A percentile compares a stretch with the other conserved stretches of the same genome.
Evolutionary conservation across 768 basidiomycete species (phyloP).

Genomic region (Rhodotorula sphaerocarpa): DNA sequence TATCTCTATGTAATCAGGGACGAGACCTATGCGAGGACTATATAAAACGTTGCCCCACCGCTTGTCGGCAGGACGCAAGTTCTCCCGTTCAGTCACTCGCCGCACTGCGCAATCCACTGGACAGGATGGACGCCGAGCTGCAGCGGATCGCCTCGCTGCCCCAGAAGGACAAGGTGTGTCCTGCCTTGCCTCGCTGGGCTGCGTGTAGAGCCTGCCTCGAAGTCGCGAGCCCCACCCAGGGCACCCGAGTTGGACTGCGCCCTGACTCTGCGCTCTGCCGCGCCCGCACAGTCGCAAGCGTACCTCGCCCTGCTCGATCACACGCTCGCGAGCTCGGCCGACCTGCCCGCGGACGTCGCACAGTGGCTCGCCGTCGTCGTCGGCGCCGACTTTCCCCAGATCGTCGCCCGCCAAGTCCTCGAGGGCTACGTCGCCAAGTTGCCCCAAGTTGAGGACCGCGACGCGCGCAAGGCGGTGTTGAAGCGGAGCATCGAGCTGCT

Average conservation of each 20-base stretch:
- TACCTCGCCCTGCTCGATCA: constrained; percentile 21
- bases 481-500: constrained; percentile 60
- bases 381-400: constrained; percentile 25
- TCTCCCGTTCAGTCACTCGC: too few species aligned
- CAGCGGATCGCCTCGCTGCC: constrained; percentile 15
- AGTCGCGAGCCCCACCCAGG: not conserved
- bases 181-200: constrained; percentile 47
- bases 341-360: constrained; percentile 10
- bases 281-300: constrained; percentile 12
- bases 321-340: constrained; percentile 22
- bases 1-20: too few species aligned
- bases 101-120: too few species aligned
- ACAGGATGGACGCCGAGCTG: constrained; percentile 23
- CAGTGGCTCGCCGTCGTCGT: constrained; percentile 20
- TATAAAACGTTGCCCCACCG: too few species aligned
- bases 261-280: not conserved
- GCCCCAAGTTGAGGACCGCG: constrained; percentile 48
- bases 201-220: too few species aligned
- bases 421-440: constrained; percentile 62
- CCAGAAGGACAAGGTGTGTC: constrained; percentile 75
- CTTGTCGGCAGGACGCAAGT: too few species aligned
- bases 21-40: too few species aligned
- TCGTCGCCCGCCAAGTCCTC: constrained; percentile 78
- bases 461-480: constrained; percentile 62
- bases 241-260: not conserved